These are phyloP conservation scores for Gynochthodes officinalis DNA, from an alignment of 257 asterid genomes.

Conservation along the genomic window DNA sequence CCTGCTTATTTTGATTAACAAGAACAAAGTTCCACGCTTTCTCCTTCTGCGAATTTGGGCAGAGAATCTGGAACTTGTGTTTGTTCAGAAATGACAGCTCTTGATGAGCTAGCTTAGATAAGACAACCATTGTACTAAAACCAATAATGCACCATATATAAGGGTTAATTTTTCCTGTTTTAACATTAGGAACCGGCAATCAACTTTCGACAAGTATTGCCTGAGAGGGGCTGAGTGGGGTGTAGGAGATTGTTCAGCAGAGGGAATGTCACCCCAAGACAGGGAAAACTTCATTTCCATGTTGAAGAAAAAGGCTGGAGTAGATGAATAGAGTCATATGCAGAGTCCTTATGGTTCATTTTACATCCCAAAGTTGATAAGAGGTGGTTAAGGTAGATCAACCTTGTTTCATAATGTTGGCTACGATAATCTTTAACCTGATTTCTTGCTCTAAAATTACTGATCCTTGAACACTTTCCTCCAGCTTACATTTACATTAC, in stretches of 20 bases:
- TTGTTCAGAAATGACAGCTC: not conserved
- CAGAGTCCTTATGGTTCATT: not conserved
- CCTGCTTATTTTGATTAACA: not conserved
- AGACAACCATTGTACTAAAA: not conserved
- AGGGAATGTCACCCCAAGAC: constrained; percentile 77
- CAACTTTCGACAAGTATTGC: constrained; percentile 73
- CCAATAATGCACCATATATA: not conserved
- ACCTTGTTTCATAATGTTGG: not conserved
- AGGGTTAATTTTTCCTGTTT: not conserved
- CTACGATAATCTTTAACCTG: not conserved
- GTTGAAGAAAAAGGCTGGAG: constrained; percentile 84
- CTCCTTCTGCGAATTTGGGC: not conserved
- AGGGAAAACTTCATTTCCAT: constrained; percentile 66
- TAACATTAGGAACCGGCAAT: constrained; percentile 55
- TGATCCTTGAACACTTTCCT: not conserved
- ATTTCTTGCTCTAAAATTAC: not conserved
- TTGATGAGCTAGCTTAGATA: not conserved
- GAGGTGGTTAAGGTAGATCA: not conserved
- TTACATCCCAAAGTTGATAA: not conserved
- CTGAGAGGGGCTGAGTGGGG: constrained; percentile 98
- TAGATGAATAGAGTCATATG: constrained; percentile 33
- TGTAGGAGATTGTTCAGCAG: constrained; percentile 93
- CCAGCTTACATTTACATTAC: not conserved
- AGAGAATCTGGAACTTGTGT: not conserved
- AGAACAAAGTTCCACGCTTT: not conserved